phyloP scores from a whole-genome alignment of 306 rosid species.

The Rosa lucieae region DNA sequence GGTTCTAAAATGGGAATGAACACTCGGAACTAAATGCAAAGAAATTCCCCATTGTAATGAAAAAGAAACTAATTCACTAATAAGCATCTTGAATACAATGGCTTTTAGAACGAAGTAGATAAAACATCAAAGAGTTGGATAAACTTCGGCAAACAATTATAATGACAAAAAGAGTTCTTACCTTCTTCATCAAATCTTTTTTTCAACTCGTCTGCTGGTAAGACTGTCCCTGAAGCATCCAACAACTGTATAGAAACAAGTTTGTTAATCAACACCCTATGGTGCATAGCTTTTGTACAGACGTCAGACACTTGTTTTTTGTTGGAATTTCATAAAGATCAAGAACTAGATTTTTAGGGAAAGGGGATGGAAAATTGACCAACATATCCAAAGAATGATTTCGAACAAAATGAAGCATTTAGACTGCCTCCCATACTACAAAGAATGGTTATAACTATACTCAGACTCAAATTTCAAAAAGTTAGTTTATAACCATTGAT shows the following conservation, averaged over 20 bases:
- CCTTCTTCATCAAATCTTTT: conserved; percentile 72
- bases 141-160: conserved; percentile 12
- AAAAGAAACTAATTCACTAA: neutral
- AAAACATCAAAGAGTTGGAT: neutral
- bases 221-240: conserved; percentile 70
- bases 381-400: neutral
- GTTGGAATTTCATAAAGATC: neutral
- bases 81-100: neutral
- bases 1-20: neutral
- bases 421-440: neutral
- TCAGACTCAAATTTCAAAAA: neutral
- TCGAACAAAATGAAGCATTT: neutral
- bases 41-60: neutral
- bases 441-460: neutral
- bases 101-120: neutral
- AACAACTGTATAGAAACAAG: conserved; percentile 51
- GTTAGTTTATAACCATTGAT: neutral
- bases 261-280: conserved; percentile 3
- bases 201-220: conserved; percentile 70
- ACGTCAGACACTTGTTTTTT: neutral
- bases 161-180: conserved; percentile 7
- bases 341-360: neutral
- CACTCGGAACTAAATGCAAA: neutral
- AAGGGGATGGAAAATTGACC: neutral
- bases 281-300: neutral